Evolutionary conservation across 1,139 yeast species (phyloP).

Genomic region (Scheffersomyces cryptocercus): DNA sequence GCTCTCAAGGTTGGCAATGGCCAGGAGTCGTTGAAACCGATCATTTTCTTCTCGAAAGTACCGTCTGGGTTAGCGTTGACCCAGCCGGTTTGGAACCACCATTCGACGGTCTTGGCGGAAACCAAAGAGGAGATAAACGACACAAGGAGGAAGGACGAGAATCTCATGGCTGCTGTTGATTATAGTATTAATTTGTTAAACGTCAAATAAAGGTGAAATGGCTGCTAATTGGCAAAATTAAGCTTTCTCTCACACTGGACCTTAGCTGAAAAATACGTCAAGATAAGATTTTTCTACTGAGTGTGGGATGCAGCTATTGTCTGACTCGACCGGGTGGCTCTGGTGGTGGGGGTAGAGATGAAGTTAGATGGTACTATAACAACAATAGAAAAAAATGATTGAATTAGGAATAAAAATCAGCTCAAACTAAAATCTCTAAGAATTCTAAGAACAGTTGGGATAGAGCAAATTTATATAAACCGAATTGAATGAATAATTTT

Average conservation of each 20-base stretch:
- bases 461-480: not conserved
- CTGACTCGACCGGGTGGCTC: not conserved
- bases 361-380: not conserved
- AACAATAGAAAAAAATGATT: not conserved
- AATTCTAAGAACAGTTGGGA: not conserved
- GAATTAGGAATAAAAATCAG: slow-evolving; percentile 1
- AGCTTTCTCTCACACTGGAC: slow-evolving; percentile 1
- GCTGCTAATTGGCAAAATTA: not conserved
- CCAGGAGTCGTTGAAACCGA: slow-evolving; percentile 81
- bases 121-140: slow-evolving; percentile 17
- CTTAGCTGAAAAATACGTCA: slow-evolving; percentile 1
- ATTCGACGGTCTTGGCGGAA: slow-evolving; percentile 59
- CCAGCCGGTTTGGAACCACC: slow-evolving; percentile 76
- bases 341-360: not conserved
- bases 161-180: slow-evolving; percentile 14
- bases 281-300: not conserved
- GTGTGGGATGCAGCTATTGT: slow-evolving; percentile 1
- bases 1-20: slow-evolving; percentile 82
- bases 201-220: not conserved
- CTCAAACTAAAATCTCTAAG: not conserved
- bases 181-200: not conserved
- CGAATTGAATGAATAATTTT: too few relatives aligned
- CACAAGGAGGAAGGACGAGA: slow-evolving; percentile 17
- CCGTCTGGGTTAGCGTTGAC: slow-evolving; percentile 79
- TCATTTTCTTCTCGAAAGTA: slow-evolving; percentile 56